Percentiles rank a stretch among this genome's conserved stretches.
These are phyloP conservation scores for Candida wancherniae DNA, from an alignment of 805 yeast genomes.

Conservation along the genomic window DNA sequence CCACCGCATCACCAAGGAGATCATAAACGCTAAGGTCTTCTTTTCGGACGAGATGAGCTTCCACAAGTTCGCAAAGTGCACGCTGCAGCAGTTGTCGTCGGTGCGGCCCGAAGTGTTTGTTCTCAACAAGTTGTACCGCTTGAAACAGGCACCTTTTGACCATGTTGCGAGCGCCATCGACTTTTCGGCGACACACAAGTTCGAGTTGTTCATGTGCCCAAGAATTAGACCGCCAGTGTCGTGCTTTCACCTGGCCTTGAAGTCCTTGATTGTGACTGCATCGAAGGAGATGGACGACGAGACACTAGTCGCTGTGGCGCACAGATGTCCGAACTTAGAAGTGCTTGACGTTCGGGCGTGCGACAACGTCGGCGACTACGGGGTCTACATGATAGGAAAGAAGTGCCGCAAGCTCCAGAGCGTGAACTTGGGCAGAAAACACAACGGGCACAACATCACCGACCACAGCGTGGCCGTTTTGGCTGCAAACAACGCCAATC, in stretches of 20 bases:
- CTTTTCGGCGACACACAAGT: conserved; percentile 53
- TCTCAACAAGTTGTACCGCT: conserved; percentile 58
- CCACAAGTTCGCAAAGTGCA: conserved; percentile 25
- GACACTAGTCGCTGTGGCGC: conserved; percentile 48
- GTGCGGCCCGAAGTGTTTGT: conserved; percentile 44
- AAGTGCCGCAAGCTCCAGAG: conserved; percentile 52
- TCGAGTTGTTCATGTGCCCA: conserved; percentile 84
- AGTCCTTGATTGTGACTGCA: conserved; percentile 65
- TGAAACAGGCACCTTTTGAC: conserved; percentile 52
- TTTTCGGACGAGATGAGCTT: conserved; percentile 50
- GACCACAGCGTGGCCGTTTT: conserved; percentile 62
- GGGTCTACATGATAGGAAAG: conserved; percentile 62
- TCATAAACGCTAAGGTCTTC: conserved; percentile 51
- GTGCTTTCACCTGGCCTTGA: conserved; percentile 25
- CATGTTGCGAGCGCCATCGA: conserved; percentile 34
- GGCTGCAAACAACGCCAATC: conserved; percentile 46
- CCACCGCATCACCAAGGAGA: conserved; percentile 49
- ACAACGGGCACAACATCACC: conserved; percentile 61
- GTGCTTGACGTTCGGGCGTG: conserved; percentile 81
- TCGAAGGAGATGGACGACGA: conserved; percentile 57
- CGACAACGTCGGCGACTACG: conserved; percentile 68
- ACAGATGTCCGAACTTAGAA: conserved; percentile 53
- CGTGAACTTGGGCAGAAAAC: conserved; percentile 79
- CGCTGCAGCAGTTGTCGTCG: conserved; percentile 1
- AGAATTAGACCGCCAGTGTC: conserved; percentile 48